A percentile compares a stretch with the other conserved stretches of the same genome.
Evolutionary conservation across 768 basidiomycete species (phyloP).

Genomic region (Leccinellum luteum): DNA sequence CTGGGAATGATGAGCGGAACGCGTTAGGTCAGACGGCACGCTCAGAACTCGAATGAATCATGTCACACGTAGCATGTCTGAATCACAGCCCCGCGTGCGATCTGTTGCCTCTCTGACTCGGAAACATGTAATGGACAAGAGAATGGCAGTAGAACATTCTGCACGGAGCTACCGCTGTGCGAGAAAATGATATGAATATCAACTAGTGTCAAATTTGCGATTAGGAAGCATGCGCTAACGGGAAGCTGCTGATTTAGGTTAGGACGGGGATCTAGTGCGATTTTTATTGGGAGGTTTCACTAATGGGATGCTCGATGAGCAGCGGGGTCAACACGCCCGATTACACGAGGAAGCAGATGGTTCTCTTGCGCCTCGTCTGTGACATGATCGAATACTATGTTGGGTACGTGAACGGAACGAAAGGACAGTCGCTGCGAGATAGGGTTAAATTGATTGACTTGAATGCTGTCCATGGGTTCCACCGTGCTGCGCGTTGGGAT

Average conservation of each 20-base stretch:
- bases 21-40: neutral
- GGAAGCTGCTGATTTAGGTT: neutral
- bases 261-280: neutral
- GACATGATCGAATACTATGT: neutral
- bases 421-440: neutral
- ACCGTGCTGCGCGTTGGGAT: neutral
- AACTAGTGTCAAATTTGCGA: neutral
- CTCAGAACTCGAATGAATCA: neutral
- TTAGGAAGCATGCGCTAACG: neutral
- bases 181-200: neutral
- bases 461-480: constrained; percentile 3
- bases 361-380: neutral
- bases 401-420: neutral
- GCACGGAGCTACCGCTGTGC: neutral
- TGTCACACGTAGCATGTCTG: neutral
- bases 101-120: constrained; percentile 11
- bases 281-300: neutral
- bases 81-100: constrained; percentile 7
- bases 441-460: neutral
- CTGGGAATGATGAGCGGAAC: constrained; percentile 18
- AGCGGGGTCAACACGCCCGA: neutral
- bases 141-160: neutral
- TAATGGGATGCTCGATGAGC: neutral
- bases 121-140: neutral
- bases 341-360: neutral